Evolutionary conservation across 2,329 filamentous ascomycete species (phyloP), one percentile per base, ranked within the genome.

Genomic region (Diaporthe velutina): DNA sequence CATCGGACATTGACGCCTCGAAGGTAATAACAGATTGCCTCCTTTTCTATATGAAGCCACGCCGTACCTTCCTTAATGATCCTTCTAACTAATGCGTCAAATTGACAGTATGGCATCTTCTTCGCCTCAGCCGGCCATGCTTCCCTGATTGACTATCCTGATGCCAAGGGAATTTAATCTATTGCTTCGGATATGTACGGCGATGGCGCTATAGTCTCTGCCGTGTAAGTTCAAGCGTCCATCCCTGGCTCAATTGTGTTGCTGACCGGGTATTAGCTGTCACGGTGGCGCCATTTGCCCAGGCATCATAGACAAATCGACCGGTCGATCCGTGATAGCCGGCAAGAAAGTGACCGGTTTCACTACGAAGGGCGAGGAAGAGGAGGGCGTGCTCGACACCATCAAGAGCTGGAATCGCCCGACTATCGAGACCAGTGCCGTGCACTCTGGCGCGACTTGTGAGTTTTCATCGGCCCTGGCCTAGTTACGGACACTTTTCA

Each of bases 101-200:
- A n/a, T n/a, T 60, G 57, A 10, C 8, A 60, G 57, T 60, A 60
- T 40, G 57, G 57, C 13, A 60, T 60, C 35, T 60, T 60, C n/a
- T 60, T 60, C n/a, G 35, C 57, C 33, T 60, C 57, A 7, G 57
- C 57, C 3, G 57, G 57, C 40, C 57, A 60, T 35, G 57, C 57
- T 40, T 60, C 57, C 2, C 10, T 60, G 33, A 60, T 60, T 22
- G 57, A 60, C 35, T 60, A 60, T 19, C 57, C 57, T 25, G 57
- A 60, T 60, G 57, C 57, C 35, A 60, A 60, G 12, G 57, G 57
- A 17, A 35, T 60, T 25, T 35, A 60, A 25, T 60, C 57, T 0
- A 60, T 60, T 60, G 57, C 57, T 1, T 60, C 35, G 25, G n/a
- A 38, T 2, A 60, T 60, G 57, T 60, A 60, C 13, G 35, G 35